Evolutionary conservation across 2,329 filamentous ascomycete genomes (phyloP), one percentile per base, ranked within the genome.

Genomic region (Penicillium psychrosexuale): DNA sequence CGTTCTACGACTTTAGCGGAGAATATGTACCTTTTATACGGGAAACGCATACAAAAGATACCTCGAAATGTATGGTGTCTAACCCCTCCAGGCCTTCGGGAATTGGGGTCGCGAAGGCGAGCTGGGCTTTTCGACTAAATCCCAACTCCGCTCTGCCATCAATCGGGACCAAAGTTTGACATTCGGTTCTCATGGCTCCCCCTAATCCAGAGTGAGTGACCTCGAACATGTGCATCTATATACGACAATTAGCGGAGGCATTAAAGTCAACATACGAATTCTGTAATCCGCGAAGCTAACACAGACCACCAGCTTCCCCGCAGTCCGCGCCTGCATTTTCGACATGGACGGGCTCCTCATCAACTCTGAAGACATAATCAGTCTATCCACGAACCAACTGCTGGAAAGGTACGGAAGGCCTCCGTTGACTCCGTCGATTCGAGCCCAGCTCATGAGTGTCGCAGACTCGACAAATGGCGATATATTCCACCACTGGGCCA

Each of bases 261-360:
- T 44, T 31, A 6, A 30, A 3, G 3, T 11, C 19, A 19, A 19
- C 19, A 19, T 19, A 19, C 19, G 9, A 43, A 30, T 30, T n/a
- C 15, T 1, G 9, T 15, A 38, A 13, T 30, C 2, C 8, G 3
- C n/a, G n/a, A 39, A 47, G 33, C 56, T 61, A 46, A 62, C 56
- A 28, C 50, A 55, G 3, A 30, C 15, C 27, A 42, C 38, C 53
- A 66, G 60, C 24, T 65, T 67, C 56, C 61, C 64, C 27, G 55
- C 62, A 34, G 57, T 70, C 28, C 65, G 69, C 22, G 69, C 69
- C 43, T 71, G 66, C 56, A 71, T 72, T 44, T 72, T 72, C 40
- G 69, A 72, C 57, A 59, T 72, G 55, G 70, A 72, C 45, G 69
- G 70, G 3, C 63, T 69, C 7, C 67, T 72, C 45, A 66, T 71